Evolutionary conservation across 192 early-diverging fungal species (phyloP).

Genomic region (Coemansia sp.): DNA sequence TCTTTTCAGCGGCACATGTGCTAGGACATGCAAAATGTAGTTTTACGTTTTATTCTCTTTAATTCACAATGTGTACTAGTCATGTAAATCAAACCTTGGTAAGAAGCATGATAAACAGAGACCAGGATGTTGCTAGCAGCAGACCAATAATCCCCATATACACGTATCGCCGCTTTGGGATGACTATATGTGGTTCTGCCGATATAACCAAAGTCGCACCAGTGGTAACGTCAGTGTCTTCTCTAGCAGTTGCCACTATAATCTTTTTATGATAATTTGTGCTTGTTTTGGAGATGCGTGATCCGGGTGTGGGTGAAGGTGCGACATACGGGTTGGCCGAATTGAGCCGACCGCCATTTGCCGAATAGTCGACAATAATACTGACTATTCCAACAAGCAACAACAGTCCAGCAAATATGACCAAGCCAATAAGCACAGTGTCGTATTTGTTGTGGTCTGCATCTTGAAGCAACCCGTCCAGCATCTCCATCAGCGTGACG

Average conservation of each 20-base stretch:
- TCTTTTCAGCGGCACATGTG: slow-evolving; percentile 37
- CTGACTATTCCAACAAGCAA: slow-evolving; percentile 33
- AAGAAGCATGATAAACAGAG: slow-evolving; percentile 35
- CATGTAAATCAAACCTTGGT: slow-evolving; percentile 16
- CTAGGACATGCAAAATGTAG: slow-evolving; percentile 3
- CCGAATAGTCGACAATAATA: slow-evolving; percentile 24
- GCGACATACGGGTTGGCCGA: slow-evolving; percentile 36
- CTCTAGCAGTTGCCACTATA: not conserved
- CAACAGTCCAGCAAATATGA: slow-evolving; percentile 39
- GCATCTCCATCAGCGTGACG: slow-evolving; percentile 56
- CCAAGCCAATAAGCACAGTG: slow-evolving; percentile 46
- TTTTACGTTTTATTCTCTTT: not conserved
- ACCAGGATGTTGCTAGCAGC: slow-evolving; percentile 40
- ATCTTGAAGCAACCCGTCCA: slow-evolving; percentile 54
- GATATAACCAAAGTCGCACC: not conserved
- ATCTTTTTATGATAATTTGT: not conserved
- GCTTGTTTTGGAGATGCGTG: not conserved
- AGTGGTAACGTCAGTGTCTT: not conserved
- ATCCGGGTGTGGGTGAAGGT: not conserved
- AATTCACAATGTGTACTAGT: not conserved
- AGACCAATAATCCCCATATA: slow-evolving; percentile 45
- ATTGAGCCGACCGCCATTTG: slow-evolving; percentile 36
- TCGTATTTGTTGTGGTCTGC: slow-evolving; percentile 54
- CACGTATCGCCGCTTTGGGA: slow-evolving; percentile 39
- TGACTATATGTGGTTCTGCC: not conserved